Conservation (phyloP, 441 rosid species). For the Adansonia rubrostipa region DNA sequence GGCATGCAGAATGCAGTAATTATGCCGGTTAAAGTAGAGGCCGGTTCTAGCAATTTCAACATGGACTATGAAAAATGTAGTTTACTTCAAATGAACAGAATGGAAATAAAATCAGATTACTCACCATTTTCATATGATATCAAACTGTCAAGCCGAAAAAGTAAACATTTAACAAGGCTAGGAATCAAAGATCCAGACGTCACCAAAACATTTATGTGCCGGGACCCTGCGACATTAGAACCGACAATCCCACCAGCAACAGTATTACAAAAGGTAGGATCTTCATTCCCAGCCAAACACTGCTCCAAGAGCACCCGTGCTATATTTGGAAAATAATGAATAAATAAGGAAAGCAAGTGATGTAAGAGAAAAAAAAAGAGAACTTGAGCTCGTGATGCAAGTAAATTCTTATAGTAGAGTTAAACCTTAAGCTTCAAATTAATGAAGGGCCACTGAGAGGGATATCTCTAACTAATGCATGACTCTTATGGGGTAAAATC, state of each 20-base stretch:
- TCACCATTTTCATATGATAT: conserved; percentile 70
- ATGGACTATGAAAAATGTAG: not conserved
- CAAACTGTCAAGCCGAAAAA: conserved; percentile 68
- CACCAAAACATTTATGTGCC: conserved; percentile 71
- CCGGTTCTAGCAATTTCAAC: not conserved
- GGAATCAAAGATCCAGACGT: conserved; percentile 91
- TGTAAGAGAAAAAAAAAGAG: not conserved
- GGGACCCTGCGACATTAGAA: conserved; percentile 32
- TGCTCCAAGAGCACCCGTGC: conserved; percentile 74
- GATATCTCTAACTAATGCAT: not conserved
- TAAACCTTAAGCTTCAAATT: conserved; percentile 11
- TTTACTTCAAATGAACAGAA: not conserved
- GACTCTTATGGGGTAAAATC: conserved; percentile 1
- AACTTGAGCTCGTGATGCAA: conserved; percentile 5
- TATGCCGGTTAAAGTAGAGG: not conserved
- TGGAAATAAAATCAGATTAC: conserved; percentile 29
- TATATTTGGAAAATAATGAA: conserved; percentile 41
- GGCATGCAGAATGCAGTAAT: conserved; percentile 13
- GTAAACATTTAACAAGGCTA: conserved; percentile 81
- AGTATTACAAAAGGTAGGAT: conserved; percentile 29
- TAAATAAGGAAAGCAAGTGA: conserved; percentile 30
- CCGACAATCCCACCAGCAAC: conserved; percentile 27
- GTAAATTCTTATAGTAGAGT: not conserved
- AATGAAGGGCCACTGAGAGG: not conserved
- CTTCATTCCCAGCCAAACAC: conserved; percentile 60